Conservation (phyloP, 805 yeast species). For the Metschnikowia kunwiensis region DNA sequence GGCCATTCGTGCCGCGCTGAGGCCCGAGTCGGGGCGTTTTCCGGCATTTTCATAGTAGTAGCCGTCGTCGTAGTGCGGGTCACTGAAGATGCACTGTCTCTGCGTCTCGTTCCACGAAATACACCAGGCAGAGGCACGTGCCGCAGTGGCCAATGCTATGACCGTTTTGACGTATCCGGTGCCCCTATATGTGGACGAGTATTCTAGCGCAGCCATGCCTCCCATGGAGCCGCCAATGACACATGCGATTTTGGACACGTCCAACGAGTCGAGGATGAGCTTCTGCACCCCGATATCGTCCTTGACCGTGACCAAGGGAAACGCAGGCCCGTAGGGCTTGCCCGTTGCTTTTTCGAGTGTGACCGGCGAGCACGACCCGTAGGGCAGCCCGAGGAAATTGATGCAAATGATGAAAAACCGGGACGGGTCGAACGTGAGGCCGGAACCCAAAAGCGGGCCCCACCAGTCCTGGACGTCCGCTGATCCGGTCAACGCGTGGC, state of each 20-base stretch:
- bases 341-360: slow-evolving; percentile 76
- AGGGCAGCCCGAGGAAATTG: slow-evolving; percentile 94
- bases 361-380: slow-evolving; percentile 92
- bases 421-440: slow-evolving; percentile 86
- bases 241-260: slow-evolving; percentile 74
- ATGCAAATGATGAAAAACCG: slow-evolving; percentile 82
- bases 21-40: slow-evolving; percentile 72
- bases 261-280: slow-evolving; percentile 71
- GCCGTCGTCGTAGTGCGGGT: slow-evolving; percentile 90
- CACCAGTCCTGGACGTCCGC: slow-evolving; percentile 98
- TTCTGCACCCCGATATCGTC: slow-evolving; percentile 85
- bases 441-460: slow-evolving; percentile 91
- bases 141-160: slow-evolving; percentile 89
- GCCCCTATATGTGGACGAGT: slow-evolving; percentile 62
- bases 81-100: slow-evolving; percentile 92
- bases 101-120: slow-evolving; percentile 99
- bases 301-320: slow-evolving; percentile 89
- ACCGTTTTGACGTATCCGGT: slow-evolving; percentile 62
- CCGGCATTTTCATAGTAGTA: slow-evolving; percentile 61
- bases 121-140: slow-evolving; percentile 97
- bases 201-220: slow-evolving; percentile 93
- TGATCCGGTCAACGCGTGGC: slow-evolving; percentile 95
- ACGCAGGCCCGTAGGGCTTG: slow-evolving; percentile 84
- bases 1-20: slow-evolving; percentile 97
- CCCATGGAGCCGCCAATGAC: slow-evolving; percentile 99